Evolutionary conservation across 2,329 filamentous ascomycete genomes (phyloP).

Genomic region (Phaeoacremonium minimum): DNA sequence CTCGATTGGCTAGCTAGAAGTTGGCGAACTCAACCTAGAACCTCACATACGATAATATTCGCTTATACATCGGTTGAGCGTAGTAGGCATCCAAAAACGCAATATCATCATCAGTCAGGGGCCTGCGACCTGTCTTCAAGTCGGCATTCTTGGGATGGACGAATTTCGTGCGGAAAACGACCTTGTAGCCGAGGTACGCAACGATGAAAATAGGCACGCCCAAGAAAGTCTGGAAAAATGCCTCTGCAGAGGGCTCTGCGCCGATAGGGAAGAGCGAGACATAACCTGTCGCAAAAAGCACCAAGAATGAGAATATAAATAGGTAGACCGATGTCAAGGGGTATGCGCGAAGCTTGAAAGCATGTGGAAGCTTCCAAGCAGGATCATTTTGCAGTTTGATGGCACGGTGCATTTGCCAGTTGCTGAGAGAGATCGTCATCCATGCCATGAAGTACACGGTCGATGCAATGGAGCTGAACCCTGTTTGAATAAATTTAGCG

Average conservation of each 20-base stretch:
- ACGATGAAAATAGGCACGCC: background rate
- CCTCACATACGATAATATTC: background rate
- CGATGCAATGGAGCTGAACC: background rate
- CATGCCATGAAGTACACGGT: background rate
- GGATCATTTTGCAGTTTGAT: background rate
- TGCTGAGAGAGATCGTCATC: background rate
- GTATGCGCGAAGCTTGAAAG: background rate
- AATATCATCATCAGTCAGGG: background rate
- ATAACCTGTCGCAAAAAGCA: background rate
- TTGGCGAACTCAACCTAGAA: too few species aligned
- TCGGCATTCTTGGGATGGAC: background rate
- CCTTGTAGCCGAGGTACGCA: background rate
- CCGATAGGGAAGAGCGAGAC: background rate
- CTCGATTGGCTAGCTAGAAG: too few species aligned
- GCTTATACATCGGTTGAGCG: background rate
- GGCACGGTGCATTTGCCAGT: background rate
- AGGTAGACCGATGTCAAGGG: background rate
- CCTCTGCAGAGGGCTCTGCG: background rate
- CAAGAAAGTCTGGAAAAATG: background rate
- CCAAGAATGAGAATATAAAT: background rate
- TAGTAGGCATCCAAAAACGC: background rate
- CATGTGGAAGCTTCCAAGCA: background rate
- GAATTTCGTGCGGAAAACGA: background rate
- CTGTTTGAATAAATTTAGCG: background rate
- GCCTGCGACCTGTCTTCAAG: background rate